Percentiles rank a stretch among this genome's conserved stretches.
These are phyloP conservation scores for Elaeis guineensis DNA, from an alignment of 176 grass and related monocot species.

Conservation along the genomic window DNA sequence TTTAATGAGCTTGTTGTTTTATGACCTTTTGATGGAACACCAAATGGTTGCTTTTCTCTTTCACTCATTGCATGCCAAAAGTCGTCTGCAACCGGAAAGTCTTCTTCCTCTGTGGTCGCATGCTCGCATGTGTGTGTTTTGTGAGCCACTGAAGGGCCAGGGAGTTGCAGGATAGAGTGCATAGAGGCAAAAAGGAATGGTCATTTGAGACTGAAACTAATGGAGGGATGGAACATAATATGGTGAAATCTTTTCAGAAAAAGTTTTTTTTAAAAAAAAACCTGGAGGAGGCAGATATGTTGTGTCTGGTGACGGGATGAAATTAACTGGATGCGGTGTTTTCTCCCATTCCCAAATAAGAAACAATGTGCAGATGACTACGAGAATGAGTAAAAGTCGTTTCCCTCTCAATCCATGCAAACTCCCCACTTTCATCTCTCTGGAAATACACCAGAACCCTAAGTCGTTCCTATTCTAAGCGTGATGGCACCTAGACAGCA, in stretches of 20 bases:
- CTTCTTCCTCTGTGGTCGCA: slow-evolving; percentile 72
- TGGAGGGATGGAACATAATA: not conserved
- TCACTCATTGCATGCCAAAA: slow-evolving; percentile 31
- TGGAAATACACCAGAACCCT: slow-evolving; percentile 13
- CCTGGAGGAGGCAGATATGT: slow-evolving; percentile 57
- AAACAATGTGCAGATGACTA: slow-evolving; percentile 58
- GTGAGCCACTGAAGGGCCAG: slow-evolving; percentile 15
- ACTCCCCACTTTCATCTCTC: slow-evolving; percentile 67
- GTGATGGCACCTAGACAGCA: no score
- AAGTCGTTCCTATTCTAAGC: not conserved
- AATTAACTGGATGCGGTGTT: slow-evolving; percentile 32
- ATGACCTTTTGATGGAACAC: slow-evolving; percentile 25
- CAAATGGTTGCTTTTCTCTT: slow-evolving; percentile 21
- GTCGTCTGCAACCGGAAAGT: slow-evolving; percentile 47
- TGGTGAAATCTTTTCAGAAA: slow-evolving; percentile 2
- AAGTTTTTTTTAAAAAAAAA: slow-evolving; percentile 13
- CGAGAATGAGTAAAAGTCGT: slow-evolving; percentile 55
- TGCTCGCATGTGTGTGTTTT: slow-evolving; percentile 41
- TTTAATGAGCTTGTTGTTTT: slow-evolving; percentile 19
- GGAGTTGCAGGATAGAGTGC: not conserved
- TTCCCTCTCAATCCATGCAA: slow-evolving; percentile 82
- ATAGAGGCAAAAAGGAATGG: slow-evolving; percentile 13
- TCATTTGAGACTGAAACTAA: slow-evolving; percentile 21
- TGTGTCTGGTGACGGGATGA: slow-evolving; percentile 39
- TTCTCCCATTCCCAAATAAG: slow-evolving; percentile 94